A percentile compares a stretch with the other conserved stretches of the same genome.
Evolutionary conservation across 2,329 filamentous ascomycete species (phyloP).

Genomic region (Diaporthe citri): DNA sequence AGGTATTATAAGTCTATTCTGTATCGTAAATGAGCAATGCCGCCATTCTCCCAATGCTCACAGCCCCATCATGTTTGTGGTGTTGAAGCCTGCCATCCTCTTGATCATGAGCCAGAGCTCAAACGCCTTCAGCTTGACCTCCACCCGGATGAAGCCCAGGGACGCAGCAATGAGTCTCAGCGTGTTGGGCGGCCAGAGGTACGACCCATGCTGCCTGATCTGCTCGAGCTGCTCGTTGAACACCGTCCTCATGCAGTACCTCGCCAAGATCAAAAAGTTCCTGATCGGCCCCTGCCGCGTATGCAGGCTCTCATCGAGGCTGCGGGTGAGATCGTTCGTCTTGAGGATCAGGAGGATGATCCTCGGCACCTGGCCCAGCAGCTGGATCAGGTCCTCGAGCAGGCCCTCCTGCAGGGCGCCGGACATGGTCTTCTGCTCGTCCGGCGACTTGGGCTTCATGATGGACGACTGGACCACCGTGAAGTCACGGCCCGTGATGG

Average conservation of each 20-base stretch:
- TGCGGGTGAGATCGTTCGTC: constrained; percentile 96
- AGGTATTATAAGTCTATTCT: constrained; percentile 37
- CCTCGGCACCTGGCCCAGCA: constrained; percentile 88
- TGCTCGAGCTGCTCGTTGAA: constrained; percentile 74
- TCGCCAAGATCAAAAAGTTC: constrained; percentile 75
- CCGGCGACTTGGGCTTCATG: constrained; percentile 70
- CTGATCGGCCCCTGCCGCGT: constrained; percentile 76
- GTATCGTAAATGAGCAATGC: not conserved
- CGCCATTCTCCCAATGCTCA: not conserved
- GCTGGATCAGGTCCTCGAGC: constrained; percentile 86
- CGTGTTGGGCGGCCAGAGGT: constrained; percentile 71
- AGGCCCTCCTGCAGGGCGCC: constrained; percentile 88
- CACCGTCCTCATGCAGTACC: constrained; percentile 76
- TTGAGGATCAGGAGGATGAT: constrained; percentile 97
- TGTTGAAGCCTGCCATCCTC: constrained; percentile 55
- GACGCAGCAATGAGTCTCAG: constrained; percentile 68
- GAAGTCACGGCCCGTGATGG: constrained; percentile 95
- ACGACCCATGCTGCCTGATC: constrained; percentile 64
- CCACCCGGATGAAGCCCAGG: constrained; percentile 69
- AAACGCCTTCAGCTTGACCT: constrained; percentile 73
- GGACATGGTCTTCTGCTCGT: constrained; percentile 90
- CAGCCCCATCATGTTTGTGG: constrained; percentile 30
- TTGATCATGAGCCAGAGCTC: constrained; percentile 72
- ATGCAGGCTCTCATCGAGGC: constrained; percentile 90
- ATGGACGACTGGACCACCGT: constrained; percentile 76